phyloP scores from a whole-genome alignment of 2,329 filamentous ascomycete genomes.

The Blastomyces percursus region DNA sequence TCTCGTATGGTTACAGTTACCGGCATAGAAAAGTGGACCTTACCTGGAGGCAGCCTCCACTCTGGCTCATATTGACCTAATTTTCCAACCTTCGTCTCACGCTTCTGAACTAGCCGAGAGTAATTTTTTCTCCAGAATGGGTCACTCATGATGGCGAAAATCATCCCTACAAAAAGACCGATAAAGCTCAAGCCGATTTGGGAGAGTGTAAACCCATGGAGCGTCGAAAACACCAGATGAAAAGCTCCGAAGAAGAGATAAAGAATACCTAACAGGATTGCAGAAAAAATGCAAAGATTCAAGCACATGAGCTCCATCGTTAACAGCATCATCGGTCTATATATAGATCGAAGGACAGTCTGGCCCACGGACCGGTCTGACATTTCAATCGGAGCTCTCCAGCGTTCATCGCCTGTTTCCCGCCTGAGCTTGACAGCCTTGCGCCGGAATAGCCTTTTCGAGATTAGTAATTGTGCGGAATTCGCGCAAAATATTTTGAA shows the following conservation, averaged over 20 bases:
- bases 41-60: conserved; percentile 63
- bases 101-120: conserved; percentile 30
- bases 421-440: conserved; percentile 61
- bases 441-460: conserved; percentile 47
- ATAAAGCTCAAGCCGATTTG: conserved; percentile 72
- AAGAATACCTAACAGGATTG: conserved; percentile 73
- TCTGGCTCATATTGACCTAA: conserved; percentile 61
- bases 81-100: conserved; percentile 23
- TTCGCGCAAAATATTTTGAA: background rate
- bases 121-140: conserved; percentile 39
- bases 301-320: conserved; percentile 76
- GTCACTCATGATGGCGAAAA: conserved; percentile 35
- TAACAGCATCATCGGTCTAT: conserved; percentile 65
- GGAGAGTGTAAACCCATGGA: conserved; percentile 67
- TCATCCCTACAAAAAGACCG: conserved; percentile 39
- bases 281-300: conserved; percentile 69
- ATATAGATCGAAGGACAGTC: conserved; percentile 49
- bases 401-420: conserved; percentile 66
- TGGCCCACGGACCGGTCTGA: conserved; percentile 53
- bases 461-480: background rate
- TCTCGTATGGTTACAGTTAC: background rate
- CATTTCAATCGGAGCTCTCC: conserved; percentile 67
- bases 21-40: conserved; percentile 26
- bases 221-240: conserved; percentile 61
- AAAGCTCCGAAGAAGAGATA: conserved; percentile 92